Evolutionary conservation across 805 yeast species (phyloP).

Genomic region (Tetrapisispora taiwanensis): DNA sequence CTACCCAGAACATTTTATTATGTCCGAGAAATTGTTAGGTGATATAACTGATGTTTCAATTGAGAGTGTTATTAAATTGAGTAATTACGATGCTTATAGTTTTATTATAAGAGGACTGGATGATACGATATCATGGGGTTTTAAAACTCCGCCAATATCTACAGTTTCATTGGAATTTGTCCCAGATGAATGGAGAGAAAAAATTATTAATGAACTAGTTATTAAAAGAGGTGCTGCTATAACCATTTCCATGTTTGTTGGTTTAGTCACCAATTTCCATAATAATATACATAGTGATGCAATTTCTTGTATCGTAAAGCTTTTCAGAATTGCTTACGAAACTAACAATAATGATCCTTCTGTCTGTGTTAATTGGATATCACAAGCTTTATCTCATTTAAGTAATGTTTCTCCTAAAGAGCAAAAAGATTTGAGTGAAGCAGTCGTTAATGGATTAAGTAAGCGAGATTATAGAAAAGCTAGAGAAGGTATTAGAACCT

Average conservation of each 20-base stretch:
- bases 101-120: constrained; percentile 66
- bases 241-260: constrained; percentile 44
- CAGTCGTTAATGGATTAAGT: constrained; percentile 49
- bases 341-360: constrained; percentile 31
- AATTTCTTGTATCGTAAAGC: constrained; percentile 58
- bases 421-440: constrained; percentile 47
- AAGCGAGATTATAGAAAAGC: constrained; percentile 66
- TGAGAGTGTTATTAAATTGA: constrained; percentile 38
- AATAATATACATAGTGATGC: constrained; percentile 62
- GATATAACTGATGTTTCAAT: constrained; percentile 52
- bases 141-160: constrained; percentile 69
- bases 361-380: constrained; percentile 46
- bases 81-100: constrained; percentile 61
- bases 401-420: constrained; percentile 60
- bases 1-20: constrained; percentile 35
- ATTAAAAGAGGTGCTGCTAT: constrained; percentile 47
- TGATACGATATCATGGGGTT: constrained; percentile 80
- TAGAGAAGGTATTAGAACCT: constrained; percentile 62
- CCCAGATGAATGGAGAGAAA: constrained; percentile 44
- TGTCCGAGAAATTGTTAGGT: constrained; percentile 34
- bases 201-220: constrained; percentile 38
- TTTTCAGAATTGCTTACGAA: constrained; percentile 45
- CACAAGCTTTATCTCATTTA: constrained; percentile 40
- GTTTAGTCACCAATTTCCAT: constrained; percentile 64
- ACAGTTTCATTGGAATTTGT: constrained; percentile 42